phyloP scores from a whole-genome alignment of 495 filamentous ascomycete species.

The Annulohypoxylon maeteangense region DNA sequence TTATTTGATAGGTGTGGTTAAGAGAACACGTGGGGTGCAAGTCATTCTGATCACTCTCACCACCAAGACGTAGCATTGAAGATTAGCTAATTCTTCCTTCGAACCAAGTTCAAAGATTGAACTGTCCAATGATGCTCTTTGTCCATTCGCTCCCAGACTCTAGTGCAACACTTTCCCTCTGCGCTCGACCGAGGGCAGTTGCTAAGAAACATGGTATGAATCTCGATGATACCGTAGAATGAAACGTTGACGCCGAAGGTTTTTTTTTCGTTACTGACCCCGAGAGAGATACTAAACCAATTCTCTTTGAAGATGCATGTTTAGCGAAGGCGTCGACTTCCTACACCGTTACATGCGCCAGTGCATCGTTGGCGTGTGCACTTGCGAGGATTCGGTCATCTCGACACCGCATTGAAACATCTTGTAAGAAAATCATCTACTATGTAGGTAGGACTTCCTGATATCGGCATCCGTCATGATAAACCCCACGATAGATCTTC shows the following conservation, averaged over 20 bases:
- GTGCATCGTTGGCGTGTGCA: conserved; percentile 4
- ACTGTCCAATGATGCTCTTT: conserved; percentile 9
- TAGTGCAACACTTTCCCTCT: conserved; percentile 21
- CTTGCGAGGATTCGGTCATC: conserved; percentile 17
- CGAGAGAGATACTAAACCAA: conserved; percentile 4
- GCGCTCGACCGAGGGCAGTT: conserved; percentile 11
- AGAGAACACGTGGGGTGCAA: conserved; percentile 39
- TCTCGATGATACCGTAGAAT: conserved; percentile 22
- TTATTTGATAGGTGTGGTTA: conserved; percentile 13
- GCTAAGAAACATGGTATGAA: conserved; percentile 1
- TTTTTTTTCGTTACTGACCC: background rate
- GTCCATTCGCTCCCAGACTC: conserved; percentile 11
- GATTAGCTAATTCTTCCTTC: conserved; percentile 33
- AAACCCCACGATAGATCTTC: conserved; percentile 40
- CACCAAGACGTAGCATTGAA: conserved; percentile 7
- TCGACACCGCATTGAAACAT: conserved; percentile 5
- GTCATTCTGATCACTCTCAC: conserved; percentile 17
- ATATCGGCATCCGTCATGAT: conserved; percentile 26
- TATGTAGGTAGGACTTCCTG: conserved; percentile 12
- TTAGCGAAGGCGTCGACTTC: conserved; percentile 2
- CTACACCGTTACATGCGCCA: conserved; percentile 24
- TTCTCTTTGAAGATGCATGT: conserved; percentile 13
- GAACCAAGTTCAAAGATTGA: conserved; percentile 18
- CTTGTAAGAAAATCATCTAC: background rate
- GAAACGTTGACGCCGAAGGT: conserved; percentile 11